Evolutionary conservation across 495 filamentous ascomycete genomes (phyloP).

Genomic region (Rhypophila decipiens): DNA sequence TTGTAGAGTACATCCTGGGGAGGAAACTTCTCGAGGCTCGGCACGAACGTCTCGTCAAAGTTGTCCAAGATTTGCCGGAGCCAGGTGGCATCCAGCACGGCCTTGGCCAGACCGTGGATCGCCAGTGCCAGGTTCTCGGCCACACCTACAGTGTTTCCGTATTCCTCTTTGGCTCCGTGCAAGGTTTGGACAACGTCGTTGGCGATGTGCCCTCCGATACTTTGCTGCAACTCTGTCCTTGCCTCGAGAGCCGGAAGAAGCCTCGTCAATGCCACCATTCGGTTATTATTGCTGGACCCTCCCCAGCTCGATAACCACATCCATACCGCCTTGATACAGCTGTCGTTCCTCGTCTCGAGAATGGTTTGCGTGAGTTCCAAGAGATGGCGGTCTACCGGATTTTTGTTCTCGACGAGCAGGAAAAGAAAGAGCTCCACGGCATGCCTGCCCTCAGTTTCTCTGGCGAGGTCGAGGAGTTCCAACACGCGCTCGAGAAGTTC

Average conservation of each 20-base stretch:
- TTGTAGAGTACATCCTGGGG: conserved; percentile 7
- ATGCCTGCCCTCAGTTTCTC: conserved; percentile 1
- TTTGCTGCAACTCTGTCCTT: neutral
- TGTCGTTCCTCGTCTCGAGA: conserved; percentile 10
- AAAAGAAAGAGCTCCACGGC: conserved; percentile 12
- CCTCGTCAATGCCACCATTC: conserved; percentile 12
- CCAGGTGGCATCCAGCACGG: conserved; percentile 7
- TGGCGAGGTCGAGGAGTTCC: conserved; percentile 7
- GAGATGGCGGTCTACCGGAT: conserved; percentile 5
- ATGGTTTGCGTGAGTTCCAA: conserved; percentile 6
- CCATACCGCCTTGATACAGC: conserved; percentile 5
- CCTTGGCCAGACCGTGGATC: conserved; percentile 9
- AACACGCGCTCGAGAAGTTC: conserved; percentile 6
- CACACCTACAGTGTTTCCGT: conserved; percentile 2
- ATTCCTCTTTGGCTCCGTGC: conserved; percentile 6
- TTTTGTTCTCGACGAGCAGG: conserved; percentile 6
- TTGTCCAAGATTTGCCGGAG: conserved; percentile 1
- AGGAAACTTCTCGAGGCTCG: conserved; percentile 5
- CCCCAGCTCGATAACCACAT: conserved; percentile 3
- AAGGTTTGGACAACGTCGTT: conserved; percentile 9
- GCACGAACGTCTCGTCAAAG: neutral
- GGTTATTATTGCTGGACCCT: conserved; percentile 8
- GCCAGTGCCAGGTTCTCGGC: conserved; percentile 12
- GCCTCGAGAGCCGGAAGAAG: conserved; percentile 5
- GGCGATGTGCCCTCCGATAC: conserved; percentile 3